A percentile compares a stretch with the other conserved stretches of the same genome.
These are phyloP conservation scores for Coelastrella sp. DNA, from an alignment of 139 green algal genomes.

Conservation along the genomic window DNA sequence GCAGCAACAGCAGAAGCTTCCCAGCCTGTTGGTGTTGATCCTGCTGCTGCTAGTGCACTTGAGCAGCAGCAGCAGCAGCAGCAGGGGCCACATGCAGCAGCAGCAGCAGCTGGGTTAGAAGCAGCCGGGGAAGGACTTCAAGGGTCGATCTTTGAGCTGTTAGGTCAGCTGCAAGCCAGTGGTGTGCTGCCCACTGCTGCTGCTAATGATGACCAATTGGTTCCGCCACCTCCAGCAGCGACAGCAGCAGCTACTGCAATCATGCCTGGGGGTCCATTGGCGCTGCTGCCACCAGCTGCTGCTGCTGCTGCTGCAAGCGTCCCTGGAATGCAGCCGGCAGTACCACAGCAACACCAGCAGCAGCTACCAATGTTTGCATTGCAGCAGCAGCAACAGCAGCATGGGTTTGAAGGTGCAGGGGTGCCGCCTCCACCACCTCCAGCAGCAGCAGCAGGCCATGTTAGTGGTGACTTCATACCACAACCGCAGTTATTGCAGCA, in stretches of 20 bases:
- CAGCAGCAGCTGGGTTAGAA: neutral
- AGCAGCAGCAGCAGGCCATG: constrained; percentile 15
- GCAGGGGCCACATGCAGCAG: constrained; percentile 25
- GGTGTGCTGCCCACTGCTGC: neutral
- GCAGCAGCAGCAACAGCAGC: neutral
- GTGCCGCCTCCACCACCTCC: neutral
- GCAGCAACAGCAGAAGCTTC: constrained; percentile 9
- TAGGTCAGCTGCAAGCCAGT: constrained; percentile 11
- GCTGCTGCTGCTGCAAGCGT: neutral
- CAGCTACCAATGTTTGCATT: neutral
- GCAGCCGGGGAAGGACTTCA: neutral
- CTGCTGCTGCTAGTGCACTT: neutral
- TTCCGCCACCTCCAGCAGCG: neutral
- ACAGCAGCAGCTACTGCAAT: neutral
- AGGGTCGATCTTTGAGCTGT: neutral
- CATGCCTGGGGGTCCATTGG: neutral
- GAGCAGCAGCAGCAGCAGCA: constrained; percentile 11
- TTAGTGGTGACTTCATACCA: too few relatives aligned
- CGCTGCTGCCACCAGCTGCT: neutral
- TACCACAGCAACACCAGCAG: neutral
- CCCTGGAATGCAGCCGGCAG: neutral
- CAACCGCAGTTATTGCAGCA: neutral
- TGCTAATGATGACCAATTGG: neutral
- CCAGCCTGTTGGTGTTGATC: neutral
- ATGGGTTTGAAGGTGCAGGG: neutral